Percentiles rank a stretch among this genome's conserved stretches.
These are phyloP conservation scores for Crithidia acanthocephali DNA, from an alignment of 208 protist species.

Conservation along the genomic window DNA sequence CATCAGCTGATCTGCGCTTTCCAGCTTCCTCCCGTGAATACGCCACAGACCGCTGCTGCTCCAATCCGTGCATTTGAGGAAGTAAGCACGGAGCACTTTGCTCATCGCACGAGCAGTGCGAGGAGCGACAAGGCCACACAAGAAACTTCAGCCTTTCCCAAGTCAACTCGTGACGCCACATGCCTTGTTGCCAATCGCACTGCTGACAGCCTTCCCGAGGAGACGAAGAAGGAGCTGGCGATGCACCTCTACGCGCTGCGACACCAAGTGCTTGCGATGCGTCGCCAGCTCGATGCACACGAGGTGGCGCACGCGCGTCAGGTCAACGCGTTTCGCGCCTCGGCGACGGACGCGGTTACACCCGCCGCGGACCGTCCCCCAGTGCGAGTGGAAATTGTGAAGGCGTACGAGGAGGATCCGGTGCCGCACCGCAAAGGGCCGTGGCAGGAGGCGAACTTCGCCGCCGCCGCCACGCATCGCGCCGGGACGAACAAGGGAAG, in stretches of 20 bases:
- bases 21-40: neutral
- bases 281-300: constrained; percentile 32
- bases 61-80: too few relatives aligned
- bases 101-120: too few relatives aligned
- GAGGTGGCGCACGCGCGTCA: constrained; percentile 32
- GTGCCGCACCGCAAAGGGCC: constrained; percentile 64
- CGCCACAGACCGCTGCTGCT: neutral
- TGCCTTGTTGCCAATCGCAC: constrained; percentile 7
- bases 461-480: constrained; percentile 4
- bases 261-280: constrained; percentile 45
- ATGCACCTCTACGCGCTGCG: constrained; percentile 62
- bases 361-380: neutral
- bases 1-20: constrained; percentile 57
- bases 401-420: constrained; percentile 55
- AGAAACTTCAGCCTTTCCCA: neutral
- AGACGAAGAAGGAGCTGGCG: constrained; percentile 58
- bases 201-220: constrained; percentile 18
- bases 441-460: constrained; percentile 32
- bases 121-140: neutral
- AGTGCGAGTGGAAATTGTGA: constrained; percentile 60
- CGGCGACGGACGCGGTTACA: constrained; percentile 1
- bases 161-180: neutral
- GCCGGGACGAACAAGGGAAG: too few relatives aligned
- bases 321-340: constrained; percentile 12
- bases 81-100: neutral